phyloP scores from a whole-genome alignment of 73 alveolate genomes.

The Paramecium pentaurelia region DNA sequence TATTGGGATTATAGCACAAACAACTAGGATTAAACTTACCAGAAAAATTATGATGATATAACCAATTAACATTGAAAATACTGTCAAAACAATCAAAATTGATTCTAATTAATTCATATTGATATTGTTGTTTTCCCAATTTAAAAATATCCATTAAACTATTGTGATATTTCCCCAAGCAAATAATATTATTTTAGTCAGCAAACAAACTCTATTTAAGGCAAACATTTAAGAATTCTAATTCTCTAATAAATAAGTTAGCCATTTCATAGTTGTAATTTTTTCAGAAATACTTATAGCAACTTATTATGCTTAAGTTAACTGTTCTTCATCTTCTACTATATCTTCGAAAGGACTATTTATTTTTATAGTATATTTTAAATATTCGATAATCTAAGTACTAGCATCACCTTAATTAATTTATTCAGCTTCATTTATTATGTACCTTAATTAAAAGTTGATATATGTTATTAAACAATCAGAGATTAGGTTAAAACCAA shows the following conservation, averaged over 20 bases:
- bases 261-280: not conserved
- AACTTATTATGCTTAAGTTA: constrained; percentile 17
- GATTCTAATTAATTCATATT: not conserved
- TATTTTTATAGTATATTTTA: not conserved
- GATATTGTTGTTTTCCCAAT: not conserved
- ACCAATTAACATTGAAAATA: not conserved
- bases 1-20: not conserved
- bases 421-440: not conserved
- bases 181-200: not conserved
- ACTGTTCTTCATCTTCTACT: not conserved
- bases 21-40: not conserved
- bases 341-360: constrained; percentile 31
- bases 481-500: not conserved
- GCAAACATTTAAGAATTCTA: not conserved
- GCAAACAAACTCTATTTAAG: not conserved
- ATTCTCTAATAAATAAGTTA: not conserved
- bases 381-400: not conserved
- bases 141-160: not conserved
- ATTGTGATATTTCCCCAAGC: constrained; percentile 26
- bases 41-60: not conserved
- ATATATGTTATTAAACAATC: not conserved
- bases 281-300: not conserved
- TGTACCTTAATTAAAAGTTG: not conserved
- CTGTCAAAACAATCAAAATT: not conserved
- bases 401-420: not conserved